Base-by-base conservation (phyloP, 352 stramenopile genomes). In the Phytophthora lateralis region DNA sequence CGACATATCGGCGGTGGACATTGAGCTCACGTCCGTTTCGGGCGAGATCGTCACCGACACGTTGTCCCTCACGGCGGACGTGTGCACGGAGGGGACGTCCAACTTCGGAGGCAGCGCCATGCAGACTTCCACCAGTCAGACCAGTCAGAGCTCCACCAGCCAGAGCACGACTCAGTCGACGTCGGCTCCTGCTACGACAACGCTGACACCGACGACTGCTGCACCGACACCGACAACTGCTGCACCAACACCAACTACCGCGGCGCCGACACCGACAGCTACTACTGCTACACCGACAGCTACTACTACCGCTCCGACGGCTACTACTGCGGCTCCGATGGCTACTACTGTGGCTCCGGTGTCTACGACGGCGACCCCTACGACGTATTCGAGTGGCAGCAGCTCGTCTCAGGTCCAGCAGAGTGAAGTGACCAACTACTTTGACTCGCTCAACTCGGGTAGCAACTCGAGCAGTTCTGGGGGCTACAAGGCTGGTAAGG, bases 41-140 rank as follows among this genome's bases (percentile, higher is more conserved):
- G 82, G 79, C 11, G 70, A 91, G 42, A 73, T 52, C 26, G 73
- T 90, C 52, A 72, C 65, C 0, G 78, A 88, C 27, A 89, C 67
- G 18, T 65, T 90, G 11, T 75, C 73, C 12, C 66, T 90, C 14
- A 53, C 45, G 0, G 55, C 55, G 3, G 75, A 77, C 34, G 43
- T 45, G 17, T 88, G 75, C 52, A 88, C 73, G 9, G 65, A 60
- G 6, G 78, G 79, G 32, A 63, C 56, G 38, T 54, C 63, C 42
- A 69, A 72, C 47, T 72, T 71, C 20, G 42, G 53, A 41, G 20
- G 24, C 34, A 64, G 56, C 37, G 55, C 42, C 1, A 60, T 46
- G 2, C 56, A 67, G 15, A 52, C 38, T 2, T 67, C 63, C 3
- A 55, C 53, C 18, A 62, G 38, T 21, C 60, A 74, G 30, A 66